Evolutionary conservation across 495 filamentous ascomycete species (phyloP).

Genomic region (Tuber aestivum): DNA sequence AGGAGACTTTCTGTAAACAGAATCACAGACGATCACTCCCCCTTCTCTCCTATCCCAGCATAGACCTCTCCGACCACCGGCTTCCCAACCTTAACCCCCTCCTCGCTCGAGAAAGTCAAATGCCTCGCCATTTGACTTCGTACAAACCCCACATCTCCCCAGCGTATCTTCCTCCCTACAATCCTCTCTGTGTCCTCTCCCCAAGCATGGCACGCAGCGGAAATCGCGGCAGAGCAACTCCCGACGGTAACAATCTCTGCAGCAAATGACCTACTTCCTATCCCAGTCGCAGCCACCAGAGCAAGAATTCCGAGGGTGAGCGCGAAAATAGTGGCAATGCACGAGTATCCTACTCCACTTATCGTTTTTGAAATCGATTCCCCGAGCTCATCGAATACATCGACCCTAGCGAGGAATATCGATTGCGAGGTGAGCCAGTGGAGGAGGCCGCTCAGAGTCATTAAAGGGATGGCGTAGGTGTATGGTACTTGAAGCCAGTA

Average conservation of each 20-base stretch:
- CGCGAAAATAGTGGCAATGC: constrained; percentile 13
- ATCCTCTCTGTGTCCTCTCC: not conserved
- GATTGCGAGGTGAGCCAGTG: constrained; percentile 49
- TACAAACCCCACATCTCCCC: no score
- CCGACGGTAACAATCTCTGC: not conserved
- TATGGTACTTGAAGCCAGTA: constrained; percentile 47
- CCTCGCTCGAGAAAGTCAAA: no score
- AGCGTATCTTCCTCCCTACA: no score
- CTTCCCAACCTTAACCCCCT: no score
- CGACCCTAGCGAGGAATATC: constrained; percentile 44
- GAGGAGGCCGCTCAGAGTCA: constrained; percentile 32
- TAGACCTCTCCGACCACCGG: not conserved
- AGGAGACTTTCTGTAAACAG: not conserved
- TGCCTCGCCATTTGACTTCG: no score
- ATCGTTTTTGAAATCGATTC: not conserved
- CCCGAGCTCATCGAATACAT: constrained; percentile 17
- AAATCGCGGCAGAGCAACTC: not conserved
- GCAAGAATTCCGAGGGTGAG: constrained; percentile 3
- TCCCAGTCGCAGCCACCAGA: not conserved
- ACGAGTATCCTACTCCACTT: constrained; percentile 12
- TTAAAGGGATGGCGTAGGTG: constrained; percentile 44
- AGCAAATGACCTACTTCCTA: not conserved
- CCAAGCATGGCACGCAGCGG: no score
- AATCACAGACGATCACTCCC: not conserved
- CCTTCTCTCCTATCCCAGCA: not conserved